Base-by-base conservation (phyloP, 768 basidiomycete genomes). In the Cantharellus cinnabarinus region DNA sequence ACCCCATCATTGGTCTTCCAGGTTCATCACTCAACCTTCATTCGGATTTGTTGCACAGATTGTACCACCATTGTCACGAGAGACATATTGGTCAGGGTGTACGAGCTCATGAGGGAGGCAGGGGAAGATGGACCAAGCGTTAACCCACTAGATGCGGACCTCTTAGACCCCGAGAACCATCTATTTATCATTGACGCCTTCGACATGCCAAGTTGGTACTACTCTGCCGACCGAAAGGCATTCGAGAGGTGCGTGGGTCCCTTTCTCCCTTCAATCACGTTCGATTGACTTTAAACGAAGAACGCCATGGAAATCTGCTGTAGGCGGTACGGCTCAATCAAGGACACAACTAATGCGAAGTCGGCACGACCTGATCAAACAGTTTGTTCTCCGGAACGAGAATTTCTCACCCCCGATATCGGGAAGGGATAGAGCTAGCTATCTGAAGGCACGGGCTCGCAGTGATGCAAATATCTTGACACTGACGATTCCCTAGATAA, bases 401-500 rank as follows among this genome's bases (percentile, higher is more conserved):
- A 91, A 98, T 69, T 99, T 99, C 70, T 89, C 89, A 2, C 93
- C 95, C 2, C 94, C 90, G 0, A 70, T 98, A 42, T 87, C 90
- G 48, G 91, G 89, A 14, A 79, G 82, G 57, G 89, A 98, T 70
- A 74, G 90, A 60, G 82, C 84, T 62, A 80, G 81, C 59, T 81
- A 95, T 59, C 82, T 98, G 52, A 95, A 94, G 62, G 89, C 89
- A 66, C 64, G 80, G n/a, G 35, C 20, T 39, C 1, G 14, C 41
- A 3, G 7, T 35, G 7, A 39, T 3, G 3, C 52, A 10, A 14
- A 7, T 7, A 37, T 54, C 10, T 37, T 37, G 52, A 54, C 10
- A 54, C 52, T 54, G 10, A 54, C 14, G 1, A 54, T 54, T 10
- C 4, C 42, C 39, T 67, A 94, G 91, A 74, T 99, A 20, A 89